phyloP scores from a whole-genome alignment of 2,329 filamentous ascomycete genomes.

The Rhytidhysteron rufulum region DNA sequence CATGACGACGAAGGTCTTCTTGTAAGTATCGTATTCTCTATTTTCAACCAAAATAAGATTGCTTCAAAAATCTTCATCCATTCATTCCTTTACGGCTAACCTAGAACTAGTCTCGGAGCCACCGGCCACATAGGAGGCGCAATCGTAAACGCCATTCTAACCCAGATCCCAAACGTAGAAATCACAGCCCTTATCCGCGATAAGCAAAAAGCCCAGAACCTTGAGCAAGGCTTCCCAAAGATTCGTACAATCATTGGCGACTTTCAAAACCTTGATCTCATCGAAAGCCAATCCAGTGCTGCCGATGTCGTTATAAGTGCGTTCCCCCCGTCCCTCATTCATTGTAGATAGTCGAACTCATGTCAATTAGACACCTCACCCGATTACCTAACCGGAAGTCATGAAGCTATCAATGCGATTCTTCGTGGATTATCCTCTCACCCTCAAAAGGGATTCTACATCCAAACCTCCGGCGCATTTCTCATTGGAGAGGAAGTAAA shows the following conservation, averaged over 20 bases:
- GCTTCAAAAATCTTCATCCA: too few relatives aligned
- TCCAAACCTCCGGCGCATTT: conserved; percentile 3
- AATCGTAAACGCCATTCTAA: conserved; percentile 3
- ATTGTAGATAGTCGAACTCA: too few relatives aligned
- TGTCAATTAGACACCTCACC: too few relatives aligned
- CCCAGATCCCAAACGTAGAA: conserved; percentile 2
- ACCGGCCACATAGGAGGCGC: conserved; percentile 9
- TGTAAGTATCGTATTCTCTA: too few relatives aligned
- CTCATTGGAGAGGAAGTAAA: conserved; percentile 1
- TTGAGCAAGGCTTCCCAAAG: conserved; percentile 1
- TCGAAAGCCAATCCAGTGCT: conserved; percentile 3
- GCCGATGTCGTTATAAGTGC: conserved; percentile 15
- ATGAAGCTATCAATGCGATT: background rate
- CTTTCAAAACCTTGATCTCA: conserved; percentile 4
- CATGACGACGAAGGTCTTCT: too few relatives aligned
- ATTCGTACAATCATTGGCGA: conserved; percentile 4
- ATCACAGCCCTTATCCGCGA: conserved; percentile 4
- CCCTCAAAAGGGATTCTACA: background rate
- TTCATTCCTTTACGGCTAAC: too few relatives aligned
- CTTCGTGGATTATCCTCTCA: background rate
- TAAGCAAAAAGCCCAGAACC: background rate
- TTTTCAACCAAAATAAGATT: too few relatives aligned
- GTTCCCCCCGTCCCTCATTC: background rate
- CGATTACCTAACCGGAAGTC: too few relatives aligned
- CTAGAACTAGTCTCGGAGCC: conserved; percentile 5